Base-by-base conservation (phyloP, 2,329 filamentous ascomycete species). In the Ophiocordyceps unilateralis region DNA sequence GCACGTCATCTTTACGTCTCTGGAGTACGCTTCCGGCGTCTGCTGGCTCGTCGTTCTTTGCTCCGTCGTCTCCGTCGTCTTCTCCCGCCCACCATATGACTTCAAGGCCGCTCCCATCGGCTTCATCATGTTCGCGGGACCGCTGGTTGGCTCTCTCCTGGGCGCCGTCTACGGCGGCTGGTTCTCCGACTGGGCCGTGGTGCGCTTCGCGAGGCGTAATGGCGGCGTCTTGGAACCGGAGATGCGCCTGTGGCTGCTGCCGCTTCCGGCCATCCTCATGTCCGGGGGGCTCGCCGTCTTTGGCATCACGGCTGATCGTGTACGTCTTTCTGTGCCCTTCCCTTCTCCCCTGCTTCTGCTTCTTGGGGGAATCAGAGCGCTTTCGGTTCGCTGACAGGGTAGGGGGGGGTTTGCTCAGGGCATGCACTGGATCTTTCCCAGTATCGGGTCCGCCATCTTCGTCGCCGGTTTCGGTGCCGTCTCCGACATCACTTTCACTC, bases 151-250 rank as follows among this genome's bases (percentile, higher is more conserved):
- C 0, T 62, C 60, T 11, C 32, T 63, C 0, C 48, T 67, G 11
- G 64, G 64, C 0, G 52, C 53, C 1, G 22, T 66, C 1, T 64
- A 64, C 40, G 63, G 61, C 2, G 65, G 64, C 0, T 53, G 56
- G 0, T 41, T 67, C 1, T 55, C 58, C 0, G 64, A 68, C 40
- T 56, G 55, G 52, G 55, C 55, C 0, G 60, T 66, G 39, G 45
- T 63, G 2, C 53, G 50, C 22, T 51, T 64, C 19, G 55, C 65
- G 0, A 54, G 51, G n/a, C 52, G 59, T 2, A 65, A 67, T 10
- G 53, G 54, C 0, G 64, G 64, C 2, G 51, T 62, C 7, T 67
- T 61, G 36, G 65, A 68, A 47, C 64, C 65, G 0, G 65, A 68
- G 46, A 67, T 67, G 56, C 55, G 65, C 5, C 48, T 68, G 5